Percentiles rank a stretch among this genome's conserved stretches.
phyloP scores from a whole-genome alignment of 495 filamentous ascomycete species.

The Trichocladium antarcticum region DNA sequence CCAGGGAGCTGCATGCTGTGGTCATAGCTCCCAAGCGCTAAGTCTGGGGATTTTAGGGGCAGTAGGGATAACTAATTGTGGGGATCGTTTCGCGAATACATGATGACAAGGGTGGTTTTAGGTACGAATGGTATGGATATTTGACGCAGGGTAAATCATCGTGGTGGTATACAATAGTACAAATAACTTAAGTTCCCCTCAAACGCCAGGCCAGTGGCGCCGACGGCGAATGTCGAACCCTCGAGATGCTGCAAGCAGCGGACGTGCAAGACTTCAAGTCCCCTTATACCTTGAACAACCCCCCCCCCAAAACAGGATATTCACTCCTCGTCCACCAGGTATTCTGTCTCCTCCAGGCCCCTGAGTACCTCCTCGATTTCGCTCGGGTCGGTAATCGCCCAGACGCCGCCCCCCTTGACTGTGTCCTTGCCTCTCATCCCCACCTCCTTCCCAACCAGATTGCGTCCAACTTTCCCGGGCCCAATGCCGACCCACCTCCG shows the following conservation, averaged over 20 bases:
- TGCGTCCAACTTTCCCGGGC: constrained; percentile 87
- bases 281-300: too few relatives aligned
- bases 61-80: too few relatives aligned
- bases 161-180: too few relatives aligned
- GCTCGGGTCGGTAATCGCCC: constrained; percentile 75
- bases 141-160: too few relatives aligned
- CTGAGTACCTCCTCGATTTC: constrained; percentile 68
- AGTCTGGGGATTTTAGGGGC: too few relatives aligned
- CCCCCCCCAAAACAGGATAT: too few relatives aligned
- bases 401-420: constrained; percentile 80
- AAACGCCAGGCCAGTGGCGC: neutral
- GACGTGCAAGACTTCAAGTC: too few relatives aligned
- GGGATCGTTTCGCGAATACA: too few relatives aligned
- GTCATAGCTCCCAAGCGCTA: neutral
- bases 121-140: too few relatives aligned
- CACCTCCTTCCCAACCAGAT: constrained; percentile 91
- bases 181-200: neutral
- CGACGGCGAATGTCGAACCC: too few relatives aligned
- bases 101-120: too few relatives aligned
- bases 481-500: constrained; percentile 87
- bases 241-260: too few relatives aligned
- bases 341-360: constrained; percentile 64
- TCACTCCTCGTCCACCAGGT: constrained; percentile 33
- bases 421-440: constrained; percentile 67
- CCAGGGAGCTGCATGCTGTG: neutral